These are phyloP conservation scores for Trichoderma parareesei DNA, from an alignment of 495 filamentous ascomycete species.

Conservation along the genomic window DNA sequence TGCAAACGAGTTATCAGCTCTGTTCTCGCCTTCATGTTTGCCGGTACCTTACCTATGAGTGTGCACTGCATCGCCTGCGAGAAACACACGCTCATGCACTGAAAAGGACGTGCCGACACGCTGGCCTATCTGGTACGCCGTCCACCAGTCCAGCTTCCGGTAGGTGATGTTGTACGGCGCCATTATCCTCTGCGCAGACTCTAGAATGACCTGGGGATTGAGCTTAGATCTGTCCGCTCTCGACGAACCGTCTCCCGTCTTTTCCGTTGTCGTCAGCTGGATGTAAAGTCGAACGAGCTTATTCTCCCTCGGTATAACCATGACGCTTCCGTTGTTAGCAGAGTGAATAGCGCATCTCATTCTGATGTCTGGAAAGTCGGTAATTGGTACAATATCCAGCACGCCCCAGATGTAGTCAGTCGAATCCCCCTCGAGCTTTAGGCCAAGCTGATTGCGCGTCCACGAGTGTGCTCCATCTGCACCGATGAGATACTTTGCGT, in stretches of 20 bases:
- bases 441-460: not conserved
- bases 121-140: not conserved
- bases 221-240: not conserved
- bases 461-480: not conserved
- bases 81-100: conserved; percentile 36
- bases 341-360: not conserved
- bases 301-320: not conserved
- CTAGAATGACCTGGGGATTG: not conserved
- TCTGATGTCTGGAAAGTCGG: conserved; percentile 10
- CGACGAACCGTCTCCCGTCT: not conserved
- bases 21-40: no score
- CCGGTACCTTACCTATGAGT: conserved; percentile 62
- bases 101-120: not conserved
- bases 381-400: not conserved
- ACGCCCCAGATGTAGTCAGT: conserved; percentile 1
- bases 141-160: not conserved
- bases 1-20: conserved; percentile 42
- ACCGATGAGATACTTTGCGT: conserved; percentile 4
- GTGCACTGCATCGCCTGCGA: conserved; percentile 66
- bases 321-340: not conserved
- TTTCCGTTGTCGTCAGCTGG: not conserved
- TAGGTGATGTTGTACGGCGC: not conserved
- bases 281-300: not conserved
- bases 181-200: not conserved
- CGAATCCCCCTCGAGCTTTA: not conserved